Evolutionary conservation across 202 grass and related monocot genomes (phyloP).

Genomic region (Zoysia matrella): DNA sequence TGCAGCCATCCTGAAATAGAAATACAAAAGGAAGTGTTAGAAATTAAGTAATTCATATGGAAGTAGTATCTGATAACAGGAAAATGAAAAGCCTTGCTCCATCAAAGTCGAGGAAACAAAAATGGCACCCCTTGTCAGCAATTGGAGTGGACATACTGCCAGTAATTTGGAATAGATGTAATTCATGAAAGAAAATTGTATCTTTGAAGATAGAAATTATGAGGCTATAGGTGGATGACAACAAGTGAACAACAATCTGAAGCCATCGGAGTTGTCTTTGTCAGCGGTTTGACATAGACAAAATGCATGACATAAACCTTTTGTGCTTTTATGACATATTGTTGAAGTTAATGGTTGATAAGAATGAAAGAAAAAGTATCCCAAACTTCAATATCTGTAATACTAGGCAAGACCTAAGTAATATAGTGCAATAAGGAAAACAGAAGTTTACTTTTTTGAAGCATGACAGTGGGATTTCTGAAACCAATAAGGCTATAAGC

Average conservation of each 20-base stretch:
- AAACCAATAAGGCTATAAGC: constrained; percentile 2
- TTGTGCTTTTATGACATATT: neutral
- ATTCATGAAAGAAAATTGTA: neutral
- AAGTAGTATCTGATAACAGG: neutral
- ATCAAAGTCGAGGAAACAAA: neutral
- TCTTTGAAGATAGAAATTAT: neutral
- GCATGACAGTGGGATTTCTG: neutral
- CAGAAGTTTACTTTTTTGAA: neutral
- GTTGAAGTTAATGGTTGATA: neutral
- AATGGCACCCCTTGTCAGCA: neutral
- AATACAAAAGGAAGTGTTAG: neutral
- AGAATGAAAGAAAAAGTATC: neutral
- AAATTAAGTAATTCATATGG: neutral
- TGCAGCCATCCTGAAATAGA: constrained; percentile 82
- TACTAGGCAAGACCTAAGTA: neutral
- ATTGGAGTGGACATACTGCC: neutral
- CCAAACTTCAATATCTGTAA: neutral
- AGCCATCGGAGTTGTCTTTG: neutral
- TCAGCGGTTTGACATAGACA: neutral
- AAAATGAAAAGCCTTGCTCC: neutral
- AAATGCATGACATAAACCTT: too few species aligned
- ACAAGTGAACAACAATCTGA: neutral
- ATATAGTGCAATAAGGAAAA: neutral
- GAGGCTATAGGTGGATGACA: neutral
- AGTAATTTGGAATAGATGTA: neutral